phyloP scores from a whole-genome alignment of 768 basidiomycete genomes.

The Pleurotus pulmonarius region DNA sequence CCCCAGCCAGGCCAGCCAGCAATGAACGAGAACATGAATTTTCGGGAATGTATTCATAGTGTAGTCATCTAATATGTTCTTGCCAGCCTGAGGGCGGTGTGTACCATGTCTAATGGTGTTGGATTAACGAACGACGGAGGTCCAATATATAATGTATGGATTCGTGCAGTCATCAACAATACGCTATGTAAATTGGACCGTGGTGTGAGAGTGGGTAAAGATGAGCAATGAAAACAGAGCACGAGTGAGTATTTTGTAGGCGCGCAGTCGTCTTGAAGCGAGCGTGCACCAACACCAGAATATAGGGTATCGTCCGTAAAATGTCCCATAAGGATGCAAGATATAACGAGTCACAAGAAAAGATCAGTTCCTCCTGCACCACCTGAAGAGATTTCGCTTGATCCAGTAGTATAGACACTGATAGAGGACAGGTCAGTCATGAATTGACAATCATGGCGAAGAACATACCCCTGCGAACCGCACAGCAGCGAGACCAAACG shows the following conservation, averaged over 20 bases:
- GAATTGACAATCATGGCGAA: not conserved
- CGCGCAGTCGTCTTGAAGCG: not conserved
- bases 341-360: constrained; percentile 1
- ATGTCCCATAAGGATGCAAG: constrained; percentile 1
- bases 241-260: not conserved
- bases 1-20: not conserved
- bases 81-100: too few species aligned
- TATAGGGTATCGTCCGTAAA: constrained; percentile 6
- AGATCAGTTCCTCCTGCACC: constrained; percentile 67
- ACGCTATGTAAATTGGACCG: constrained; percentile 1
- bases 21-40: constrained; percentile 30
- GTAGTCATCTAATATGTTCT: too few species aligned
- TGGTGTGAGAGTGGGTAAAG: not conserved
- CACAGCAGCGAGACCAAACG: constrained; percentile 66
- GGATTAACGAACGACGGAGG: not conserved
- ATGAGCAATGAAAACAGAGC: not conserved
- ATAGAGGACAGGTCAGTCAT: not conserved
- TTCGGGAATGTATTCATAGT: constrained; percentile 57
- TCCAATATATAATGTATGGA: constrained; percentile 8
- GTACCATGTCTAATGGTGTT: too few species aligned
- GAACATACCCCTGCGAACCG: constrained; percentile 72
- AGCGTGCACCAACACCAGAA: too few species aligned
- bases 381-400: constrained; percentile 79
- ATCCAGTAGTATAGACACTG: constrained; percentile 84
- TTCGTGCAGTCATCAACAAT: constrained; percentile 8